Evolutionary conservation across 345 rosid species (phyloP), one percentile per base, ranked within the genome.

Genomic region (Ceriops decandra): DNA sequence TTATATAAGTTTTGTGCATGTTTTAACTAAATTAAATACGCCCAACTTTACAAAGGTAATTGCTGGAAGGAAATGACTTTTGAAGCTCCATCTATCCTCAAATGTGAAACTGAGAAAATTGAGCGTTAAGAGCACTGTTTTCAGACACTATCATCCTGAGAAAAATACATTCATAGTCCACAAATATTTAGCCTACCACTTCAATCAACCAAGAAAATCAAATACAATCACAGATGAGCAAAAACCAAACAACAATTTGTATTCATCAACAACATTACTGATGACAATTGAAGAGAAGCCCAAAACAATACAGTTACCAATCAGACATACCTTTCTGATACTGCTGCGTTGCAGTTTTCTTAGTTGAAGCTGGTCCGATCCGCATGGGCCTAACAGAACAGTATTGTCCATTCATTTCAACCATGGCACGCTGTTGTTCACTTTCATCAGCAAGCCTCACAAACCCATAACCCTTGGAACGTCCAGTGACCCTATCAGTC

Each of bases 381-480:
- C 97, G 86, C 99, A 95, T 91, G 21, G 96, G 90, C 82, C 99
- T 89, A 1, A 90, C 82, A 15, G 93, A 88, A 66, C 96, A 91
- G 63, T 74, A 84, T 32, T 80, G 83, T 46, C 99, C 99, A 72
- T 91, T 95, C 97, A 95, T 95, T 74, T 95, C 99, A 38, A 82
- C 82, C 96, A 95, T 91, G 54, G 99, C 92, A 46, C 88, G 92
- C 46, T 76, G 31, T 72, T 95, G 97, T 60, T 95, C 99, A 64
- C 27, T 78, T 77, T 95, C 96, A 77, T 95, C 95, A 6, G 78
- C 89, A 81, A 95, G 91, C 61, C 88, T 89, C 53, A 95, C 95
- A 87, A 95, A 95, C 33, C 97, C 99, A 81, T 95, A 95, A 0
- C 99, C 99, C 82, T 95, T 91, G 21, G 99, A 85, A 21, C 95